These are phyloP conservation scores for Rickenella mellea DNA, from an alignment of 768 basidiomycete species.

Conservation along the genomic window DNA sequence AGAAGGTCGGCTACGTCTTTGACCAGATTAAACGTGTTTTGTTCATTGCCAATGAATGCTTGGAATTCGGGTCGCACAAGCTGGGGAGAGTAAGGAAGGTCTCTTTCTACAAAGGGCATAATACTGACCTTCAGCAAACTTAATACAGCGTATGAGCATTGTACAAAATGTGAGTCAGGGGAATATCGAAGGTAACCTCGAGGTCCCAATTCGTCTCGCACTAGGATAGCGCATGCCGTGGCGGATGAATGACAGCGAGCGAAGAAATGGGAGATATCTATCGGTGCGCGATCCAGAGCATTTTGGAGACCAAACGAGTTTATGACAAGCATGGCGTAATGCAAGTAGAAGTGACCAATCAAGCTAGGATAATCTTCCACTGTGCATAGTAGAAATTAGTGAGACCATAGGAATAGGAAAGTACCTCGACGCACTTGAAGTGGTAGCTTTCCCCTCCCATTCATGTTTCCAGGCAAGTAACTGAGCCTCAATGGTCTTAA, in stretches of 20 bases:
- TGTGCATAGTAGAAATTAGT: constrained; percentile 15
- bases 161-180: constrained; percentile 87
- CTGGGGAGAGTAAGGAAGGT: constrained; percentile 25
- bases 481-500: constrained; percentile 79
- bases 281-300: constrained; percentile 68
- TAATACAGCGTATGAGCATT: constrained; percentile 86
- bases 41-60: constrained; percentile 63
- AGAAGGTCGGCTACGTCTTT: constrained; percentile 77
- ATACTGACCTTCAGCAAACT: constrained; percentile 78
- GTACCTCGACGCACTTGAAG: constrained; percentile 5
- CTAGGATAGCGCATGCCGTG: constrained; percentile 55
- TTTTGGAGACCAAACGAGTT: constrained; percentile 97
- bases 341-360: constrained; percentile 66
- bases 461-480: constrained; percentile 55
- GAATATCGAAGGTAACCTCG: constrained; percentile 72
- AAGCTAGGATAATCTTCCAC: constrained; percentile 20
- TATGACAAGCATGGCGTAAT: constrained; percentile 80
- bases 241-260: constrained; percentile 68
- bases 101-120: not conserved
- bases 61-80: constrained; percentile 80
- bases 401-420: constrained; percentile 15
- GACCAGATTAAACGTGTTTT: constrained; percentile 58
- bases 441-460: constrained; percentile 19
- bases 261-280: constrained; percentile 81
- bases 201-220: constrained; percentile 74